Conservation (phyloP, 768 basidiomycete genomes). For the Boletales sp. region DNA sequence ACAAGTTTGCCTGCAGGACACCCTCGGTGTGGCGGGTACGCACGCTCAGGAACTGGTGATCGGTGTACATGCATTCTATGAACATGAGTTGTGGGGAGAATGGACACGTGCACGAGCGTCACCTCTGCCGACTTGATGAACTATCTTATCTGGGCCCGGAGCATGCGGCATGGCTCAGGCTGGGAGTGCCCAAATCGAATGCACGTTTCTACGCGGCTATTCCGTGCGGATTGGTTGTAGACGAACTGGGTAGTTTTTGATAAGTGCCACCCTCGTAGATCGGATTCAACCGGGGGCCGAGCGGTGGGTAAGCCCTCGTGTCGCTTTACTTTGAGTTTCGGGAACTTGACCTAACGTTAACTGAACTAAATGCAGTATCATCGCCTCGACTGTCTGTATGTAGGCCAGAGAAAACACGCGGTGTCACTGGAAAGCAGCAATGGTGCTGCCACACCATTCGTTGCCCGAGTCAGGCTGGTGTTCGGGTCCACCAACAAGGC, state of each 20-base stretch:
- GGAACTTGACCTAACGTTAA: slow-evolving; percentile 6
- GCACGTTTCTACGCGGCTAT: too few relatives aligned
- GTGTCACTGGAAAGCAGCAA: neutral
- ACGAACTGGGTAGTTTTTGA: neutral
- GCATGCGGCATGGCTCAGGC: neutral
- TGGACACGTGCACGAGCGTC: slow-evolving; percentile 19
- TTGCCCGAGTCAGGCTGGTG: too few relatives aligned
- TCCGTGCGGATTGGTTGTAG: slow-evolving; percentile 1
- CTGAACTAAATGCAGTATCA: neutral
- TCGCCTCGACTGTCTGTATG: neutral
- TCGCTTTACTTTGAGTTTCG: slow-evolving; percentile 1
- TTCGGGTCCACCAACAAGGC: too few relatives aligned
- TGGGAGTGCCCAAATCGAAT: neutral
- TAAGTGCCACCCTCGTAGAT: slow-evolving; percentile 2
- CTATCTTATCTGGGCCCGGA: slow-evolving; percentile 3
- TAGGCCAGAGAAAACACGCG: neutral
- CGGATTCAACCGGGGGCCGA: slow-evolving; percentile 1
- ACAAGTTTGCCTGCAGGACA: slow-evolving; percentile 26
- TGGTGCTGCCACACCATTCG: too few relatives aligned
- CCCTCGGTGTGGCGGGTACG: slow-evolving; percentile 5
- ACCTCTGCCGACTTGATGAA: neutral
- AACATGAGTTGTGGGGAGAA: slow-evolving; percentile 19
- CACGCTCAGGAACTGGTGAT: slow-evolving; percentile 14
- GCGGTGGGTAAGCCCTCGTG: neutral
- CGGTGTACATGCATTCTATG: neutral